A percentile compares a stretch with the other conserved stretches of the same genome.
Evolutionary conservation across 345 rosid species (phyloP).

Genomic region (Ricinus communis): DNA sequence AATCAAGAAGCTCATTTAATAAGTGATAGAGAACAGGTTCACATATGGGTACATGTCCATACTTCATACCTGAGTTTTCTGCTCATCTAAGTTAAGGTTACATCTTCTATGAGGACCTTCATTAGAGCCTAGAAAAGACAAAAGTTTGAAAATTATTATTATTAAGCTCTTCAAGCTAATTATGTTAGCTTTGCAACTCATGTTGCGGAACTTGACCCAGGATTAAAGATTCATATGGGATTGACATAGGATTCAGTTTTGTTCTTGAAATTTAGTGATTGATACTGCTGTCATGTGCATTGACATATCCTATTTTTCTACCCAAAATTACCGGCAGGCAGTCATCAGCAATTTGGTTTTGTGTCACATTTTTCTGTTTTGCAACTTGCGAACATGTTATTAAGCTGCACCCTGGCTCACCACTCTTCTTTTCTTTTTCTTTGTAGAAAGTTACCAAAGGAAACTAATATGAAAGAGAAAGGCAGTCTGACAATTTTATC

Average conservation of each 20-base stretch:
- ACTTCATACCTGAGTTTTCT: conserved; percentile 76
- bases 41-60: conserved; percentile 9
- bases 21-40: background rate
- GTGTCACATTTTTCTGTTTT: too few species aligned
- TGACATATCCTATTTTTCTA: conserved; percentile 1
- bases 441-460: too few species aligned
- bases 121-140: conserved; percentile 50
- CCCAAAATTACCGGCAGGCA: conserved; percentile 11
- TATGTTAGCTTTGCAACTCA: background rate
- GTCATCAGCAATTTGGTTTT: background rate
- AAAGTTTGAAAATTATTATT: conserved; percentile 17
- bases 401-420: conserved; percentile 2
- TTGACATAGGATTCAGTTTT: background rate
- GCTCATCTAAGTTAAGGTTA: conserved; percentile 65
- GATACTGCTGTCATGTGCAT: background rate
- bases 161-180: background rate
- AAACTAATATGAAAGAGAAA: conserved; percentile 1
- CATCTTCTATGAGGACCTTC: conserved; percentile 73
- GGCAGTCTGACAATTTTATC: conserved; percentile 11
- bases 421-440: too few species aligned
- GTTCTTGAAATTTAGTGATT: background rate
- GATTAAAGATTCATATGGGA: background rate
- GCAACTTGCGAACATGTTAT: background rate
- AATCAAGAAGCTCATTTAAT: background rate
- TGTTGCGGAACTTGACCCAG: background rate